A percentile compares a stretch with the other conserved stretches of the same genome.
phyloP scores from a whole-genome alignment of 2,329 filamentous ascomycete species.

The Xenoacremonium recifei region DNA sequence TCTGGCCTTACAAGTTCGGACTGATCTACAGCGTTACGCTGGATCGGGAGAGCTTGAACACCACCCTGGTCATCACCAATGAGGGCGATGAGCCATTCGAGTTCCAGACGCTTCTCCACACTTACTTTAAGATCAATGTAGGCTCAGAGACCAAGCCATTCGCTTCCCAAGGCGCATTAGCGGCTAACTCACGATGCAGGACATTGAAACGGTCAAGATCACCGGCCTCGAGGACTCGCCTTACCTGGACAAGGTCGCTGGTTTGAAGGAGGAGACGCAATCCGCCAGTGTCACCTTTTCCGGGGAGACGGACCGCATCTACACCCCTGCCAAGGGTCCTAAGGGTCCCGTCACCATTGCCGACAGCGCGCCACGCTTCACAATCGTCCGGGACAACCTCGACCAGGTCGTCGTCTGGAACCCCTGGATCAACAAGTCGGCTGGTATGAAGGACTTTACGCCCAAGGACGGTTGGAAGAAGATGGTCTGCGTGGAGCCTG shows the following conservation, averaged over 20 bases:
- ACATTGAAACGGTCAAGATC: conserved; percentile 72
- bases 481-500: conserved; percentile 94
- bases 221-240: conserved; percentile 72
- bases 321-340: conserved; percentile 67
- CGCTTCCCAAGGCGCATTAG: neutral
- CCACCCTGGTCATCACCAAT: conserved; percentile 84
- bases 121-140: conserved; percentile 81
- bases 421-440: conserved; percentile 85
- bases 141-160: conserved; percentile 26
- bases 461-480: conserved; percentile 88
- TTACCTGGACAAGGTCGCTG: conserved; percentile 83
- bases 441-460: conserved; percentile 79
- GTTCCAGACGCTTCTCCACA: conserved; percentile 89
- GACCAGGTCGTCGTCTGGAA: conserved; percentile 95
- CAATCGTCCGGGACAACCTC: conserved; percentile 79
- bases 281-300: conserved; percentile 66
- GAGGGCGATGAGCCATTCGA: conserved; percentile 81
- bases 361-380: conserved; percentile 66
- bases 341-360: conserved; percentile 57
- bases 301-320: conserved; percentile 84
- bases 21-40: conserved; percentile 93
- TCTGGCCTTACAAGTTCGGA: conserved; percentile 86
- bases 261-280: conserved; percentile 62
- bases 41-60: conserved; percentile 70
- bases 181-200: conserved; percentile 47